Conservation (phyloP, 2,329 filamentous ascomycete species). For the Chrysoporthe puriensis region DNA sequence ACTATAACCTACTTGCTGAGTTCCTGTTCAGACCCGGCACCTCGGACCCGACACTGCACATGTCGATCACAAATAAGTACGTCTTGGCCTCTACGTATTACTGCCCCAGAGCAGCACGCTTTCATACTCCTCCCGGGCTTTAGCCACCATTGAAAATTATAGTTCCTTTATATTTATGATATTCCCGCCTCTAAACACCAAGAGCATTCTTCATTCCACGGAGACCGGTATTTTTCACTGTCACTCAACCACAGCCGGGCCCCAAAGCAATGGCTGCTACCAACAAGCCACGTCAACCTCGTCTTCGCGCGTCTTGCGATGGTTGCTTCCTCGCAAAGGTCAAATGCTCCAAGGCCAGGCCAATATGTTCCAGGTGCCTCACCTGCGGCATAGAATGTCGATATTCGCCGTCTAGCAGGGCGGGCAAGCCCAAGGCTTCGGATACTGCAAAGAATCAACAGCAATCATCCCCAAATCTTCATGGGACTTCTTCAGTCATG, state of each 20-base stretch:
- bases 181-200: not conserved
- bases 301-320: constrained; percentile 55
- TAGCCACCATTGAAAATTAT: not conserved
- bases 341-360: constrained; percentile 58
- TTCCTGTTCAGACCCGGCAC: not conserved
- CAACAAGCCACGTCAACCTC: constrained; percentile 44
- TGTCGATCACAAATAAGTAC: not conserved
- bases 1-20: not conserved
- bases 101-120: constrained; percentile 1
- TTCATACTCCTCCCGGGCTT: too few species aligned
- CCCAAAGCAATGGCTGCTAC: constrained; percentile 31
- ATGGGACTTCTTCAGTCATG: constrained; percentile 32
- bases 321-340: constrained; percentile 60
- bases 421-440: constrained; percentile 53
- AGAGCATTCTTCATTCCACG: not conserved
- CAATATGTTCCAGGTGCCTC: constrained; percentile 57
- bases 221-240: not conserved
- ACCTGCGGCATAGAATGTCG: constrained; percentile 53
- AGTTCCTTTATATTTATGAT: not conserved
- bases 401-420: constrained; percentile 56
- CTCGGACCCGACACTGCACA: not conserved
- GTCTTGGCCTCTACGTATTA: not conserved
- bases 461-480: constrained; percentile 29
- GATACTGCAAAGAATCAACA: constrained; percentile 34
- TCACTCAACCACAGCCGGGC: not conserved